Evolutionary conservation across 139 green algal species (phyloP), one percentile per base, ranked within the genome.

Genomic region (Coelastrella sp.): DNA sequence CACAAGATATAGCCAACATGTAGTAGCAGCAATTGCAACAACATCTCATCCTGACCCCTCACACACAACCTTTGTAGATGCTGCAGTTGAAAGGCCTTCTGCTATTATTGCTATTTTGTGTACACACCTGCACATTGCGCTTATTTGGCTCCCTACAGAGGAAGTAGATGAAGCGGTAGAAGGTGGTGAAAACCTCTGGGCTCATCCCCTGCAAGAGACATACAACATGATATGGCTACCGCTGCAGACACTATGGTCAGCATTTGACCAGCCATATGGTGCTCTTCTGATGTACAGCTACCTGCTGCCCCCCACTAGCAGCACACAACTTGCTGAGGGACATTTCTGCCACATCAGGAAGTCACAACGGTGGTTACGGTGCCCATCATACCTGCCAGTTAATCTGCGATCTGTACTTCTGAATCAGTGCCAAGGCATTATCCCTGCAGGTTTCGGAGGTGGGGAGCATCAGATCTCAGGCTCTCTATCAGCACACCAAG

Each of bases 91-190:
- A n/a, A n/a, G 45, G 45, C 45, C 45, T 53, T 53, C 45, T 21
- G n/a, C n/a, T n/a, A n/a, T n/a, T 57, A 9, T 57, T 57, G 45
- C 45, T 13, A 57, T n/a, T n/a, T n/a, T n/a, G n/a, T n/a, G 45
- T 5, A 19, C 82, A 43, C 19, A 88, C 88, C 75, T 82, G 84
- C 50, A 91, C 37, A 60, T 90, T 85, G 38, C 89, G 89, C 51
- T 77, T 86, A 9, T 75, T 74, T 0, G 72, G 67, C 35, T 92
- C 83, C 15, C 89, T 72, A 48, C 88, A 92, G 0, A 92, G 25
- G 66, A 92, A 85, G 78, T 90, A 92, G 0, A 89, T 45, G 48
- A 92, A 92, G 9, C 89, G 87, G 73, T 94, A 94, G 53, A 92
- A 92, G 17, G 37, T 66, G 35, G 21, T 62, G 83, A 94, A 94